Evolutionary conservation across 2,329 filamentous ascomycete species (phyloP), one percentile per base, ranked within the genome.

Genomic region (Ciborinia camelliae): DNA sequence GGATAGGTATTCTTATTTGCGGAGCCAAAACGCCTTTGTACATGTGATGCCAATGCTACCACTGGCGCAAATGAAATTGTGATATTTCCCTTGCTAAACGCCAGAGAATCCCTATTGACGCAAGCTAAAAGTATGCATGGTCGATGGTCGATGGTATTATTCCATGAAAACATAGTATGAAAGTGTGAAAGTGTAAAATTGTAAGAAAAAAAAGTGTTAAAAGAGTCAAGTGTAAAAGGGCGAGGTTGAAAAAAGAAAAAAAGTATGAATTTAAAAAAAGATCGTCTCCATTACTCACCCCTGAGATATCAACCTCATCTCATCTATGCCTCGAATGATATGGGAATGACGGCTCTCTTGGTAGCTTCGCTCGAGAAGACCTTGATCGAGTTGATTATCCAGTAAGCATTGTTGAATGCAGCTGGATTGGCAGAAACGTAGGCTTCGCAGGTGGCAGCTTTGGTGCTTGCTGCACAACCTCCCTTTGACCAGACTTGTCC

Each of bases 321-420:
- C n/a, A 48, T 63, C 39, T 47, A 63, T 37, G 39, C 15, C 55
- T 26, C 7, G 23, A 28, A 57, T 28, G 15, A 39, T 32, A 26
- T 8, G 66, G 51, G 37, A 62, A 37, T 26, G n/a, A 55, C 9
- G 18, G 55, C 69, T 59, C 67, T 65, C 64, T 70, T 70, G 5
- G 26, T 28, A 35, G 48, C 45, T 18, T 28, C 43, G 23, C 30
- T 20, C 35, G 69, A 66, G 45, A 67, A 72, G 4, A 72, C 70
- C 53, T 73, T 71, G 32, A 73, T 67, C 6, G 67, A 86, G 74
- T 89, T 89, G 77, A 96, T 82, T 65, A 84, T 78, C 90, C 91
- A 96, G 79, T 89, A 95, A 1, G 90, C 84, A 28, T 92, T 82
- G n/a, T 77, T 73, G 75, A 95, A 96, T 14, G 82, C 89, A 12